A percentile compares a stretch with the other conserved stretches of the same genome.
Evolutionary conservation across 1,139 yeast species (phyloP).

Genomic region (Sugiyamaella paludigena): DNA sequence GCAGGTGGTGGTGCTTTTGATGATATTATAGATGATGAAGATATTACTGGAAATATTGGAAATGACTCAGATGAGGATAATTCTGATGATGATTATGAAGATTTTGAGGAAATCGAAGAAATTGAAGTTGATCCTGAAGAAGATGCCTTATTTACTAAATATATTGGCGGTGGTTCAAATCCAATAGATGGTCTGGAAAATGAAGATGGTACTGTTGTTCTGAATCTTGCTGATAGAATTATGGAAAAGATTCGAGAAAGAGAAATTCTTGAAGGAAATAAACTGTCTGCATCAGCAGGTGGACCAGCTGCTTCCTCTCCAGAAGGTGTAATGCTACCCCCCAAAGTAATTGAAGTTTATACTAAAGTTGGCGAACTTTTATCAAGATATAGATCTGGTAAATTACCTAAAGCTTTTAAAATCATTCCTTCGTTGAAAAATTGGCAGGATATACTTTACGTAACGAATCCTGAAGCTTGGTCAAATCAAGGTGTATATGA

Average conservation of each 20-base stretch:
- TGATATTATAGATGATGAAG: slow-evolving; percentile 28
- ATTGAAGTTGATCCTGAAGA: slow-evolving; percentile 50
- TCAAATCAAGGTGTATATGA: slow-evolving; percentile 96
- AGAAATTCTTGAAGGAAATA: slow-evolving; percentile 41
- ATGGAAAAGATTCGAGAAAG: slow-evolving; percentile 83
- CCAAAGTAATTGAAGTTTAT: slow-evolving; percentile 92
- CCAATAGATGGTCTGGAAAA: slow-evolving; percentile 66
- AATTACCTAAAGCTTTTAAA: slow-evolving; percentile 90
- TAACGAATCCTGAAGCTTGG: slow-evolving; percentile 91
- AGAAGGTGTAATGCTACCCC: slow-evolving; percentile 76
- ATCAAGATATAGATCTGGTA: slow-evolving; percentile 93
- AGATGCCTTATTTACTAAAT: slow-evolving; percentile 41
- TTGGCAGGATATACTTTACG: slow-evolving; percentile 94
- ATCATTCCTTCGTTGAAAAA: slow-evolving; percentile 87
- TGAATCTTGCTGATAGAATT: slow-evolving; percentile 86
- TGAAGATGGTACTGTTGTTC: slow-evolving; percentile 43
- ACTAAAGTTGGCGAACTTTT: slow-evolving; percentile 86
- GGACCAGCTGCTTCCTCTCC: slow-evolving; percentile 19
- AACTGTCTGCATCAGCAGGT: slow-evolving; percentile 28
- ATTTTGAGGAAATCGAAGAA: slow-evolving; percentile 50
- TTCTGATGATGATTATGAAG: slow-evolving; percentile 46
- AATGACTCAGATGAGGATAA: slow-evolving; percentile 43
- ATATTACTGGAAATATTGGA: slow-evolving; percentile 24
- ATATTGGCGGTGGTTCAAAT: slow-evolving; percentile 32
- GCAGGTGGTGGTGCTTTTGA: slow-evolving; percentile 16